Base-by-base conservation (phyloP, 116 monocot species). In the Zostera marina region DNA sequence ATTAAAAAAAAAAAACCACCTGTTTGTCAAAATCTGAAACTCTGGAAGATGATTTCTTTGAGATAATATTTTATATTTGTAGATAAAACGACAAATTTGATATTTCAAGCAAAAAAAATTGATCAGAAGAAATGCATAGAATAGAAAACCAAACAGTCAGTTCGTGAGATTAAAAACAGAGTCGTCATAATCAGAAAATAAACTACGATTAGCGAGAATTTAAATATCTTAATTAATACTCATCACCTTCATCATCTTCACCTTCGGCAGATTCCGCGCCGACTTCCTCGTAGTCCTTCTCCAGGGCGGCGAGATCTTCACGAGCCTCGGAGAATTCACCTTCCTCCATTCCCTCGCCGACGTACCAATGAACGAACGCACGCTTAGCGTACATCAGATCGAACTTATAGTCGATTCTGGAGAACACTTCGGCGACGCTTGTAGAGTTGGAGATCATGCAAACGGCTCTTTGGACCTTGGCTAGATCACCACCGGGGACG, bases 241-340 rank as follows among this genome's bases (percentile, higher is more conserved):
- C 66, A 5, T 66, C 73, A 3, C 57, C 70, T 3, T 73, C 67
- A 23, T 67, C 73, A 0, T 73, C 73, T 3, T 59, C 69, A 0
- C 55, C 64, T 42, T 64, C 69, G 0, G 52, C 63, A 5, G 58
- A 53, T 52, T 74, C 74, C 2, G 64, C 64, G 1, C 69, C 73
- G 2, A 75, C 75, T 56, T 75, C 75, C 48, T 75, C 75, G 3
- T 75, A 75, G 20, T 75, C 75, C 69, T 75, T 75, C 70, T 75
- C 75, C 1, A 75, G 56, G 2, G 75, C 75, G 0, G 74, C 74
- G 0, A 74, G 60, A 53, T 74, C 74, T 59, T 74, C 74, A 13
- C 74, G 13, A 0, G 75, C 75, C 65, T 75, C 75, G 0, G 75
- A 75, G 41, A 75, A 75, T 44, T 75, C 75, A 0, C 75, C 75